These are phyloP conservation scores for Xylariaceae sp. DNA, from an alignment of 2,329 filamentous ascomycete species.

Conservation along the genomic window DNA sequence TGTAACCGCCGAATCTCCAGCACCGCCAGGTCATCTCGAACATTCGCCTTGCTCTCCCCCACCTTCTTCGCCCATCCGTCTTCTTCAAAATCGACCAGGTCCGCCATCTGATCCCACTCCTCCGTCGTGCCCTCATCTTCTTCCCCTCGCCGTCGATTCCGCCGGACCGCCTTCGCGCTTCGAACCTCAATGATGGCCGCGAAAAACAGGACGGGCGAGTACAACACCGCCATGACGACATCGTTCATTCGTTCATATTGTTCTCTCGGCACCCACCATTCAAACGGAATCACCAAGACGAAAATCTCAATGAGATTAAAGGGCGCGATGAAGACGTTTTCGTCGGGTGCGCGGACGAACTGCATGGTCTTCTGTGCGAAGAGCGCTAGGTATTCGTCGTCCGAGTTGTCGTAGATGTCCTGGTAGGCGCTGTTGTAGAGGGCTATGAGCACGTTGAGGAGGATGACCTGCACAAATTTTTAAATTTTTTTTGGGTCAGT, in stretches of 20 bases:
- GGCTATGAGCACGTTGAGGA: slow-evolving; percentile 94
- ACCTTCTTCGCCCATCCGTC: slow-evolving; percentile 85
- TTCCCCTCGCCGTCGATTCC: slow-evolving; percentile 73
- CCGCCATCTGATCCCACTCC: slow-evolving; percentile 84
- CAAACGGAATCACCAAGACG: slow-evolving; percentile 69
- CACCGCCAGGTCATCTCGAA: slow-evolving; percentile 73
- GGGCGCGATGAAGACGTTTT: slow-evolving; percentile 96
- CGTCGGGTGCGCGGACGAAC: slow-evolving; percentile 92
- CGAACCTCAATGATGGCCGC: slow-evolving; percentile 68
- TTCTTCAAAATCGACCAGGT: slow-evolving; percentile 69
- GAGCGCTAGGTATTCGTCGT: slow-evolving; percentile 90
- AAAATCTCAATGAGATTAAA: slow-evolving; percentile 92
- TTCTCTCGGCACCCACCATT: slow-evolving; percentile 86
- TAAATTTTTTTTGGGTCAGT: background rate
- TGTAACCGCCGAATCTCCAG: slow-evolving; percentile 59
- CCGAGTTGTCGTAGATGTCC: slow-evolving; percentile 87
- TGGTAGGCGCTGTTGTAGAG: slow-evolving; percentile 96
- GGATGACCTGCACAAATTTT: slow-evolving; percentile 50
- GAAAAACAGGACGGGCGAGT: slow-evolving; percentile 74
- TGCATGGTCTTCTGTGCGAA: slow-evolving; percentile 94
- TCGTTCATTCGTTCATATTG: slow-evolving; percentile 81
- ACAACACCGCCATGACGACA: slow-evolving; percentile 77
- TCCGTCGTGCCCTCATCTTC: slow-evolving; percentile 83
- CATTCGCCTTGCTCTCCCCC: slow-evolving; percentile 67
- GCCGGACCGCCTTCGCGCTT: slow-evolving; percentile 59